Percentiles rank a stretch among this genome's conserved stretches.
These are phyloP conservation scores for Ascochyta pisi DNA, from an alignment of 2,329 filamentous ascomycete genomes.

Conservation along the genomic window DNA sequence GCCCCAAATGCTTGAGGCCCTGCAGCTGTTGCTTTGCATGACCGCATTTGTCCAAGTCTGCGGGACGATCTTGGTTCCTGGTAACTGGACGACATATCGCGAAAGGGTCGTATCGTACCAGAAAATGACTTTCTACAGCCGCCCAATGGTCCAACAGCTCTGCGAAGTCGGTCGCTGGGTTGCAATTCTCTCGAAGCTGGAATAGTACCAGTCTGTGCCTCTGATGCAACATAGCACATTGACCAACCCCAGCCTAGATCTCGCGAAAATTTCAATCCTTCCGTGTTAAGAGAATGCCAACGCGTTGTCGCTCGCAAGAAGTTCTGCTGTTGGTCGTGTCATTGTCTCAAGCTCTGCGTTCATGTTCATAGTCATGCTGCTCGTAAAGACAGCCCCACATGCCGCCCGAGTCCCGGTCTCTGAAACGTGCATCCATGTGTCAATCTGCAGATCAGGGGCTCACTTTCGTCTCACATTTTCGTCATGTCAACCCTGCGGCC, in stretches of 20 bases:
- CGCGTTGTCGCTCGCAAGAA: neutral
- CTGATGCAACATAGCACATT: neutral
- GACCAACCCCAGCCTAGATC: neutral
- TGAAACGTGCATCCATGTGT: constrained; percentile 12
- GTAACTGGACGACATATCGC: neutral
- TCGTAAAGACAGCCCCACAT: constrained; percentile 4
- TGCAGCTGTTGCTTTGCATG: neutral
- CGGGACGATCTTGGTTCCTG: neutral
- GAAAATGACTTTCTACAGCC: neutral
- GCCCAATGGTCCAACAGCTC: neutral
- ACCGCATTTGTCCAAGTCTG: neutral
- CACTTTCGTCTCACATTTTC: constrained; percentile 2
- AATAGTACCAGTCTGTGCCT: neutral
- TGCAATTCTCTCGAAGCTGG: neutral
- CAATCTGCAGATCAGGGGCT: constrained; percentile 15
- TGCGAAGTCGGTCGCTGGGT: neutral
- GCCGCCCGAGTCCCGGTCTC: constrained; percentile 4
- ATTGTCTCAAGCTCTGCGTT: neutral
- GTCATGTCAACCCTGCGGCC: constrained; percentile 9
- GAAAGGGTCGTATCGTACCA: constrained; percentile 5
- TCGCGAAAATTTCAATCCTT: neutral
- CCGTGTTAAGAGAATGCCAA: neutral
- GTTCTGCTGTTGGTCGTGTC: neutral
- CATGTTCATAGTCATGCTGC: constrained; percentile 19
- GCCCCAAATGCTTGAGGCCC: neutral